Base-by-base conservation (phyloP, 164 flowering plant genomes). In the Aristolochia contorta region DNA sequence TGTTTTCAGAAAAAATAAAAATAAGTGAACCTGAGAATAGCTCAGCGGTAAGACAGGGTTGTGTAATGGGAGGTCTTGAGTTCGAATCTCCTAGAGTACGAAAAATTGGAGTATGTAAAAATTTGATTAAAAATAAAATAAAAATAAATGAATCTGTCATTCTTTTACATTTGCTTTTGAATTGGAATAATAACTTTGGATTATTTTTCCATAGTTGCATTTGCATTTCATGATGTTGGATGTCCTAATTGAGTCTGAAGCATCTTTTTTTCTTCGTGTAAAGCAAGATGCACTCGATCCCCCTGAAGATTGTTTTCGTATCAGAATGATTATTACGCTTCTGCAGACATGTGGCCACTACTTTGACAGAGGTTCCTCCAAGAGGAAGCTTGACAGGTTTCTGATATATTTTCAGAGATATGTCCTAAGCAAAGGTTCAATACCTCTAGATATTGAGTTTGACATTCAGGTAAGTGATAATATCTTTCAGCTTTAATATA, bases 281-380 rank as follows among this genome's bases (percentile, higher is more conserved):
- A 63, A 94, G 99, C 96, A 89, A 86, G 99, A 85, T 73, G 68
- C 32, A 9, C 71, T 94, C 70, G 99, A 94, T 69, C 99, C 97
- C 46, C 96, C 97, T 19, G 99, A 94, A 67, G 99, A 94, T 73
- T 86, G 81, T 75, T 94, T 94, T 75, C 92, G 99, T 54, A 80
- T 91, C 62, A 79, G 97, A 79, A 78, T 94, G 95, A 80, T 91
- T 62, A 82, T 87, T 48, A 88, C 85, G 30, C 93, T 94, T 73
- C 97, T 94, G 50, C 88, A 88, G 78, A 88, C 99, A 23, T 94
- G 99, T 79, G 99, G 99, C 25, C 97, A 85, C 74, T 94, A 86
- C 76, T 94, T 94, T 81, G 95, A 76, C 65, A 77, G 97, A 67
- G 99, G 99, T 56, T 94, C 99, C 49, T 88, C 99, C 50, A 94